Evolutionary conservation across 2,329 filamentous ascomycete genomes (phyloP).

Genomic region (Dactylellina parvicollis): DNA sequence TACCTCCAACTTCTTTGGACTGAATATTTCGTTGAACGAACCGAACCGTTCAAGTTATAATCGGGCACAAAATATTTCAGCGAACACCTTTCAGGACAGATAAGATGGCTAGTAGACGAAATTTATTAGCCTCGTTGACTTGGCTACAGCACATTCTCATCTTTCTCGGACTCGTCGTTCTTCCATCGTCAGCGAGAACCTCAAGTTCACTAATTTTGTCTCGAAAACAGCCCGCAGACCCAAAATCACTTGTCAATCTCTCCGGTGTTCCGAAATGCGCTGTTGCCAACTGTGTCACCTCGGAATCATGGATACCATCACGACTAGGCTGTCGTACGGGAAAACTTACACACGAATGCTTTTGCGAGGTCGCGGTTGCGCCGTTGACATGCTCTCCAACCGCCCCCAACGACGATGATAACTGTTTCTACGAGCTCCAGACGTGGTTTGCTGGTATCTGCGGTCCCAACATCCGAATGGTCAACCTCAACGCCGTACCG

Average conservation of each 20-base stretch:
- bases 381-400: constrained; percentile 8
- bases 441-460: constrained; percentile 16
- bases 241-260: constrained; percentile 1
- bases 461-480: neutral
- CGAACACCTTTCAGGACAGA: too few species aligned
- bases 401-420: constrained; percentile 12
- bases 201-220: neutral
- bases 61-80: too few species aligned
- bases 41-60: too few species aligned
- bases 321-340: constrained; percentile 16
- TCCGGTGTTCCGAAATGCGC: constrained; percentile 12
- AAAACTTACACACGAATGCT: constrained; percentile 10
- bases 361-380: constrained; percentile 10
- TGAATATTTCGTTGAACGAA: too few species aligned
- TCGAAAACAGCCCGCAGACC: neutral
- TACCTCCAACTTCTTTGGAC: too few species aligned
- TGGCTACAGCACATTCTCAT: too few species aligned
- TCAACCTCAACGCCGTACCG: neutral
- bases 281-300: constrained; percentile 14
- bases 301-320: constrained; percentile 9
- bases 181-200: neutral
- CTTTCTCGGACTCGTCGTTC: too few species aligned
- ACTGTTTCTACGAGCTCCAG: constrained; percentile 18
- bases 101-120: too few species aligned
- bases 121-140: too few species aligned